These are phyloP conservation scores for Exophiala dermatitidis DNA, from an alignment of 2,329 filamentous ascomycete species.

Conservation along the genomic window DNA sequence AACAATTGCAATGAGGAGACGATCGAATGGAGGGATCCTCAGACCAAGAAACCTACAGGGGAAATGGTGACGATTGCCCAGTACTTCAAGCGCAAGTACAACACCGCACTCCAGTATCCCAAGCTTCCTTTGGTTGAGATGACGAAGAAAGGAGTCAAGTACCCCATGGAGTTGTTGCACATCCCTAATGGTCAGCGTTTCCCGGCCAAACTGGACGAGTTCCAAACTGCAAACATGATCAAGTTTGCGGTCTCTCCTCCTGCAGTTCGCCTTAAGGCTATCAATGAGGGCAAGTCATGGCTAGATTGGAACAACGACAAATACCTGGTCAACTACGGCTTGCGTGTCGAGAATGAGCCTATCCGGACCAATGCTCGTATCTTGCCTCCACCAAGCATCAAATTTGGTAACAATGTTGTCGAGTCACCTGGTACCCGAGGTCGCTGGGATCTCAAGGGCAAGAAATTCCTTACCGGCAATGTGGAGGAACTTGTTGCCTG, in stretches of 20 bases:
- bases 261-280: slow-evolving; percentile 56
- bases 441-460: slow-evolving; percentile 80
- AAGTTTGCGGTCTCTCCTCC: slow-evolving; percentile 82
- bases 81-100: slow-evolving; percentile 50
- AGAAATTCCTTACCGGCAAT: slow-evolving; percentile 67
- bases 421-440: slow-evolving; percentile 60
- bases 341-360: slow-evolving; percentile 60
- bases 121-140: slow-evolving; percentile 53
- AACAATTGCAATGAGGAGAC: slow-evolving; percentile 39
- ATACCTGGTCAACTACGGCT: slow-evolving; percentile 64
- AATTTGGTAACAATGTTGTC: slow-evolving; percentile 50
- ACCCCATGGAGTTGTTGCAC: slow-evolving; percentile 51
- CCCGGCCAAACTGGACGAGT: slow-evolving; percentile 51
- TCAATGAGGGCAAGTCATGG: slow-evolving; percentile 59
- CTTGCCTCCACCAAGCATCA: slow-evolving; percentile 62
- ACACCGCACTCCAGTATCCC: slow-evolving; percentile 39
- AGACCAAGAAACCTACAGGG: slow-evolving; percentile 35
- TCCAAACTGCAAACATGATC: slow-evolving; percentile 78
- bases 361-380: slow-evolving; percentile 63
- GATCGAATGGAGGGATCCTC: slow-evolving; percentile 36
- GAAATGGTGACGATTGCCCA: slow-evolving; percentile 52
- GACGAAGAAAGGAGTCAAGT: slow-evolving; percentile 47
- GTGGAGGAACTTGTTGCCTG: slow-evolving; percentile 58
- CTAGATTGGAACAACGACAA: slow-evolving; percentile 63
- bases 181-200: slow-evolving; percentile 52